phyloP scores from a whole-genome alignment of 176 grass and related monocot species.

The Triticum dicoccoides region DNA sequence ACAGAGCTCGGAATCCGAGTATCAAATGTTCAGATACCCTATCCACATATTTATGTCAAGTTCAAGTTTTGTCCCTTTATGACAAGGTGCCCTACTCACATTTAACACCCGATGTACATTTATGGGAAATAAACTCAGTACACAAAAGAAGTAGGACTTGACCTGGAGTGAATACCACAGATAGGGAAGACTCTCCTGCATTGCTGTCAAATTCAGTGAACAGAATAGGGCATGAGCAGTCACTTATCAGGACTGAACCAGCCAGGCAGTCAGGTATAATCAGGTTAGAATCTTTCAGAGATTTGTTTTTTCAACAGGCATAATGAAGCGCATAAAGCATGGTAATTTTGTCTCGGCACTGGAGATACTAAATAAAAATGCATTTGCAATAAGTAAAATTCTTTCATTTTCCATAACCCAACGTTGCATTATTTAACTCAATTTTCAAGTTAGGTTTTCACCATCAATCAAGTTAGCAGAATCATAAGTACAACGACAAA shows the following conservation, averaged over 20 bases:
- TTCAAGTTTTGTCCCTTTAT: too few species aligned
- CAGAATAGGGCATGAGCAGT: not conserved
- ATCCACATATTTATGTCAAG: too few species aligned
- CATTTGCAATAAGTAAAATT: not conserved
- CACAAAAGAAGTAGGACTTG: too few species aligned
- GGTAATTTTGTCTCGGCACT: not conserved
- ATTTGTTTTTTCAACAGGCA: too few species aligned
- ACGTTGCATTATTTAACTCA: not conserved
- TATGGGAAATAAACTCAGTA: too few species aligned
- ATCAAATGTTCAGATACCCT: too few species aligned
- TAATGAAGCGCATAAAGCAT: not conserved
- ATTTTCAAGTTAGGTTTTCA: not conserved
- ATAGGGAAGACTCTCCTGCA: too few species aligned
- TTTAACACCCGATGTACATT: too few species aligned
- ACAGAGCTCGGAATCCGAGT: too few species aligned
- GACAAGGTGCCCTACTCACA: too few species aligned
- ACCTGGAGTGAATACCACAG: too few species aligned
- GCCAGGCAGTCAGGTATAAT: not conserved
- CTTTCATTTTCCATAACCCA: not conserved
- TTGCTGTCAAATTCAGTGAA: not conserved
- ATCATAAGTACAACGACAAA: not conserved
- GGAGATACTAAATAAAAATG: not conserved
- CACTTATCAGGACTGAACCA: not conserved
- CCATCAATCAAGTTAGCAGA: not conserved
- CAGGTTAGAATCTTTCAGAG: not conserved